Evolutionary conservation across 305 asterid genomes (phyloP), one percentile per base, ranked within the genome.

Genomic region (Coffea humblotiana): DNA sequence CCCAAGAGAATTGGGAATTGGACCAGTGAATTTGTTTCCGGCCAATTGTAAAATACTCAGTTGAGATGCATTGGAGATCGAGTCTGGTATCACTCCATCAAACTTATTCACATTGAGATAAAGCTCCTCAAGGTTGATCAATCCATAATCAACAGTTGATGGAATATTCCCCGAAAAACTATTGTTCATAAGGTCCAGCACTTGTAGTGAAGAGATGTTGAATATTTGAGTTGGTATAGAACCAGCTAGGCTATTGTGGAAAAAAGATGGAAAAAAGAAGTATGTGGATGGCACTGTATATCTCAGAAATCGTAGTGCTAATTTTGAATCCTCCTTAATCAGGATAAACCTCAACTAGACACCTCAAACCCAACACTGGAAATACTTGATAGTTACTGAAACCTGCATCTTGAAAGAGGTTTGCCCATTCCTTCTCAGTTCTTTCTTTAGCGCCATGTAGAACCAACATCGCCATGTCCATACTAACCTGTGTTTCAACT

Each of bases 391-490:
- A 83, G 32, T 58, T 79, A 68, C 67, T 77, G 29, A 83, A 80
- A 6, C 84, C 86, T 71, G 82, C 86, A 8, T 72, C 73, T 2
- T 0, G 9, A 64, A 90, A 85, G 2, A 87, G 70, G 19, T 72
- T 83, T 15, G 78, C 82, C 90, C 89, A 89, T 45, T 85, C 91
- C 51, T 58, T 63, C 69, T 85, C 87, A 45, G 43, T 76, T 83
- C 94, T 88, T 64, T 89, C 90, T 83, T 70, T 84, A 63, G 91
- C 94, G 0, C 78, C 40, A 5, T 66, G 23, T 60, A 71, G 16
- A 43, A 72, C 75, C 90, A 89, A 84, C 91, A 84, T 88, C 9
- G 52, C 64, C 85, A 89, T 80, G 80, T 90, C 90, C 40, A 74
- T 74, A 47, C 69, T 78, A 15, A 87, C 77, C 43, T 87, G 86